phyloP scores from a whole-genome alignment of 371 early-diverging fungal species.

The Mortierella sp. region DNA sequence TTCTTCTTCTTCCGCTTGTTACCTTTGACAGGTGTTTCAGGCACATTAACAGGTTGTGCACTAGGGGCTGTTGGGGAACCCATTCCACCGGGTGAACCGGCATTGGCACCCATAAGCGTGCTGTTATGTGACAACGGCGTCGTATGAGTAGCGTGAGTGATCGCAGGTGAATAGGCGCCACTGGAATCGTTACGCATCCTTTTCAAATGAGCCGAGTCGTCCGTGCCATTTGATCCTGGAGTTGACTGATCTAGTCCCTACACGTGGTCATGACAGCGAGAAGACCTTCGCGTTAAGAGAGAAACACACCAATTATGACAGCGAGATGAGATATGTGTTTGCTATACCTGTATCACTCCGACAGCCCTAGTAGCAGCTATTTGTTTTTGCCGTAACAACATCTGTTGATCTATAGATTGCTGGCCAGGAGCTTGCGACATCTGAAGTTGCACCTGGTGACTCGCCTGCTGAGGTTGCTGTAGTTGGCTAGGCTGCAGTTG shows the following conservation, averaged over 20 bases:
- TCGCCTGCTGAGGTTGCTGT: constrained; percentile 21
- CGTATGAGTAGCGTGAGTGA: constrained; percentile 19
- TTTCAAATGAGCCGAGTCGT: constrained; percentile 42
- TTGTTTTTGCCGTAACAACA: constrained; percentile 22
- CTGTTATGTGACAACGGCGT: constrained; percentile 36
- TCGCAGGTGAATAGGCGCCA: constrained; percentile 41
- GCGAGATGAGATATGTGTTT: constrained; percentile 5
- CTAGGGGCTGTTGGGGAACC: constrained; percentile 33
- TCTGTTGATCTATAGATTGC: constrained; percentile 1
- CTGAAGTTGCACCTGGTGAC: constrained; percentile 3
- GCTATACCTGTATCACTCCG: constrained; percentile 24
- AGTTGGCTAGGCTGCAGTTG: constrained; percentile 12
- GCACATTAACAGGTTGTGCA: constrained; percentile 12
- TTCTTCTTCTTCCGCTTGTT: constrained; percentile 25
- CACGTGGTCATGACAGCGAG: background rate
- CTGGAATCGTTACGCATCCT: constrained; percentile 44
- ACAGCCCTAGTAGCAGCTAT: constrained; percentile 17
- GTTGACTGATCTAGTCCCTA: constrained; percentile 24
- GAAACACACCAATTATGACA: background rate
- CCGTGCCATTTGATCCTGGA: constrained; percentile 17
- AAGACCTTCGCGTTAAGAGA: no score
- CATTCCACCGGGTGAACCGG: constrained; percentile 26
- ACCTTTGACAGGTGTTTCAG: constrained; percentile 31
- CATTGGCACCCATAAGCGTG: constrained; percentile 18
- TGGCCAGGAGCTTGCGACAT: background rate